Evolutionary conservation across 169 alveolate genomes (phyloP).

Genomic region (Cryptosporidium canis): DNA sequence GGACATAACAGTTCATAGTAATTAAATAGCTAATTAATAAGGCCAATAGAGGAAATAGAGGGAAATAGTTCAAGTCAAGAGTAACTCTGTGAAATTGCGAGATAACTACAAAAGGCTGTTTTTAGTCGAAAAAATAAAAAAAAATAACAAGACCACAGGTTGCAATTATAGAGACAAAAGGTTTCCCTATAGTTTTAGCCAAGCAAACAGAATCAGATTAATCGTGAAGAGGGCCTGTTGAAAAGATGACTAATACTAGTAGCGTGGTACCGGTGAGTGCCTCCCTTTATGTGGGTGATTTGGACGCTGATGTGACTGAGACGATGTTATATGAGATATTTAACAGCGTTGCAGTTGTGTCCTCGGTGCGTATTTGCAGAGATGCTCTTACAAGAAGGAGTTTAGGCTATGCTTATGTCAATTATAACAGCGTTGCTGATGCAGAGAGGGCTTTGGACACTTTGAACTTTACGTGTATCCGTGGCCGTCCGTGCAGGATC

Average conservation of each 20-base stretch:
- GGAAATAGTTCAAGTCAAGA: constrained; percentile 1
- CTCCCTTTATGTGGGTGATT: constrained; percentile 92
- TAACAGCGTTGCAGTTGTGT: constrained; percentile 92
- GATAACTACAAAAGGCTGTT: constrained; percentile 16
- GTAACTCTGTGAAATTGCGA: background rate
- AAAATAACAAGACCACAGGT: constrained; percentile 11
- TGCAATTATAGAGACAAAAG: constrained; percentile 1
- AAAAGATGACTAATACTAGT: constrained; percentile 58
- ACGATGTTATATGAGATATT: constrained; percentile 92
- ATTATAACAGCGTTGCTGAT: constrained; percentile 88
- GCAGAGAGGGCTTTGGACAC: constrained; percentile 94
- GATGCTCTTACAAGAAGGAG: constrained; percentile 90
- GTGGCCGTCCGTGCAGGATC: constrained; percentile 92
- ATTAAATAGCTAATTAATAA: background rate
- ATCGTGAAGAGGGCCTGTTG: constrained; percentile 4
- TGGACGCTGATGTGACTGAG: constrained; percentile 92
- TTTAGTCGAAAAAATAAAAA: constrained; percentile 29
- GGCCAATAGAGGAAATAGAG: constrained; percentile 1
- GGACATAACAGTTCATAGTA: background rate
- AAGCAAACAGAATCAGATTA: constrained; percentile 2
- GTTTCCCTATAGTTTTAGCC: constrained; percentile 3
- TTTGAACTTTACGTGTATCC: constrained; percentile 89
- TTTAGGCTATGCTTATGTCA: constrained; percentile 93
- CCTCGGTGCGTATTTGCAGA: constrained; percentile 92
- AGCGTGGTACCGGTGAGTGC: constrained; percentile 80